These are phyloP conservation scores for Cladosporium sp. DNA, from an alignment of 2,329 filamentous ascomycete genomes.

Conservation along the genomic window DNA sequence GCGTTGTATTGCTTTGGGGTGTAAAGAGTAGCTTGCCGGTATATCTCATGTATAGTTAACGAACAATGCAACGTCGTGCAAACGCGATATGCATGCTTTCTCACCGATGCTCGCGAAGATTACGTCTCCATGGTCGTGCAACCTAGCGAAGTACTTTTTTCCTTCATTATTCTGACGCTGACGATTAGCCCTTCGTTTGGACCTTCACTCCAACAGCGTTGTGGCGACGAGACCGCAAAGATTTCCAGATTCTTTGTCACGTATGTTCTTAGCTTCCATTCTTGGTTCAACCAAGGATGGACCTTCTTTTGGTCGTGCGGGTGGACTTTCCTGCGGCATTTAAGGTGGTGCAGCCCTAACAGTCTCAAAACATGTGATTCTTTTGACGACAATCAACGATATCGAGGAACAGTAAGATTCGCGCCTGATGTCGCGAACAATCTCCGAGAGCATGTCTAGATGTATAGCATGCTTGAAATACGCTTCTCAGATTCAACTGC, in stretches of 20 bases:
- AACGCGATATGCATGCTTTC: too few relatives aligned
- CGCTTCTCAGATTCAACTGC: neutral
- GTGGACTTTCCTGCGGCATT: slow-evolving; percentile 4
- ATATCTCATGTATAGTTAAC: slow-evolving; percentile 4
- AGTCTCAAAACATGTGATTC: neutral
- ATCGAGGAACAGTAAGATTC: neutral
- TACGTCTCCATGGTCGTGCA: neutral
- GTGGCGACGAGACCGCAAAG: neutral
- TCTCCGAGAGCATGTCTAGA: too few relatives aligned
- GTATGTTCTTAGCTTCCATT: neutral
- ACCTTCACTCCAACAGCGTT: neutral
- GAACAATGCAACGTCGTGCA: neutral
- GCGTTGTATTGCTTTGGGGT: slow-evolving; percentile 8
- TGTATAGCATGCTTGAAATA: neutral
- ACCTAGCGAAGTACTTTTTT: neutral
- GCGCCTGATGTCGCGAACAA: neutral
- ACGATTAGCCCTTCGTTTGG: neutral
- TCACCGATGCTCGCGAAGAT: too few relatives aligned
- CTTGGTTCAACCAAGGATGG: neutral
- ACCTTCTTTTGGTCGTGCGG: neutral
- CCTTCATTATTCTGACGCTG: neutral
- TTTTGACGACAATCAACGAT: neutral
- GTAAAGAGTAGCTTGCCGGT: slow-evolving; percentile 1
- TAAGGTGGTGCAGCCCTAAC: neutral
- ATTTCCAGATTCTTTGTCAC: neutral